Conservation (phyloP, 345 rosid species). For the Capsella bursapastoris region DNA sequence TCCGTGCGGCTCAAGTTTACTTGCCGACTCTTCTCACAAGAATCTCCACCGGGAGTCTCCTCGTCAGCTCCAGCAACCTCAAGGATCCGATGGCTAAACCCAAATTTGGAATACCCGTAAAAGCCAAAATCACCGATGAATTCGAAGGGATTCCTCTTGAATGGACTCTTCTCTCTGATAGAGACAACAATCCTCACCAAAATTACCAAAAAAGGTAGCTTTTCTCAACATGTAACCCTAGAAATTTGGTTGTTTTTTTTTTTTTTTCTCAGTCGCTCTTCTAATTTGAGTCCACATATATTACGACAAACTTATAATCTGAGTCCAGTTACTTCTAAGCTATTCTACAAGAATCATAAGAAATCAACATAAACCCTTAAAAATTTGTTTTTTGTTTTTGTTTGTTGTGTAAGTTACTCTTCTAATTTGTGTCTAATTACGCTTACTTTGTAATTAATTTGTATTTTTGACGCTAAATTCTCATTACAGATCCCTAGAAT, state of each 20-base stretch:
- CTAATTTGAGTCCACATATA: background rate
- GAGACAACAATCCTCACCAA: background rate
- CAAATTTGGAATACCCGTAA: constrained; percentile 20
- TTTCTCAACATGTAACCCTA: constrained; percentile 1
- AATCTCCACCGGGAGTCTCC: constrained; percentile 36
- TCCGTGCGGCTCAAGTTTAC: constrained; percentile 32
- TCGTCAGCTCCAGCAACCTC: constrained; percentile 33
- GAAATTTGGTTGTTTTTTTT: background rate
- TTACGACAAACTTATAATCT: background rate
- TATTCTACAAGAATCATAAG: too few species aligned
- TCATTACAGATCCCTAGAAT: background rate
- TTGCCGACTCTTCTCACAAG: constrained; percentile 34
- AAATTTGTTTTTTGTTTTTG: background rate
- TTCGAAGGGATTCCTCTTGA: constrained; percentile 35
- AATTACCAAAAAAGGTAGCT: constrained; percentile 13
- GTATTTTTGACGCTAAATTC: background rate
- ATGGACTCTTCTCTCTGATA: constrained; percentile 31
- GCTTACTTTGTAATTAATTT: background rate
- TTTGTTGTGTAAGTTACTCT: background rate
- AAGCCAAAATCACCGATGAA: constrained; percentile 23
- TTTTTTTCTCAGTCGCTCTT: background rate
- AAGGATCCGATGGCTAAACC: constrained; percentile 33
- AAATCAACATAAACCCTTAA: background rate
- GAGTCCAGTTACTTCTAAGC: too few species aligned
- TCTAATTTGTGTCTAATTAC: background rate